A percentile compares a stretch with the other conserved stretches of the same genome.
These are phyloP conservation scores for Truncatella angustata DNA, from an alignment of 2,329 filamentous ascomycete species.

Conservation along the genomic window DNA sequence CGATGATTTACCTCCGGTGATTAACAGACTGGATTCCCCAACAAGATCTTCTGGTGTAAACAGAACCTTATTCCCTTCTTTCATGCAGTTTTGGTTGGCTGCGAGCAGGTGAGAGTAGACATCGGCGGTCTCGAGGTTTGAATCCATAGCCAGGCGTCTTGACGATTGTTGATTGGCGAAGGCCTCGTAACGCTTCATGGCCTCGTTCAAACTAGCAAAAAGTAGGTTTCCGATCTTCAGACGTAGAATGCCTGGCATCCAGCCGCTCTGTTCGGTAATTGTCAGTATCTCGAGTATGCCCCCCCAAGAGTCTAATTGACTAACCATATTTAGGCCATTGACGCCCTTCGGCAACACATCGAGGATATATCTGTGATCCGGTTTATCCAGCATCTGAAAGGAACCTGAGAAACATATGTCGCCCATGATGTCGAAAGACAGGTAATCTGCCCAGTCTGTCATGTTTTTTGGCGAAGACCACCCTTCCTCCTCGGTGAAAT, in stretches of 20 bases:
- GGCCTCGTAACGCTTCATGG: slow-evolving; percentile 1
- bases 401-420: slow-evolving; percentile 61
- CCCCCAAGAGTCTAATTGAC: slow-evolving; percentile 22
- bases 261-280: not conserved
- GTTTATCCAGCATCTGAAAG: slow-evolving; percentile 58
- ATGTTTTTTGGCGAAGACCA: slow-evolving; percentile 61
- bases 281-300: not conserved
- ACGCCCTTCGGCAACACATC: slow-evolving; percentile 66
- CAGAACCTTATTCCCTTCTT: slow-evolving; percentile 41
- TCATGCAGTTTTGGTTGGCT: slow-evolving; percentile 68
- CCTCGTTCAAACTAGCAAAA: not conserved
- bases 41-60: slow-evolving; percentile 66
- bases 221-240: not conserved
- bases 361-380: slow-evolving; percentile 39
- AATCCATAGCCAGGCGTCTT: not conserved
- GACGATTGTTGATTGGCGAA: not conserved
- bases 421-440: slow-evolving; percentile 61
- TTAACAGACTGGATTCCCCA: slow-evolving; percentile 67
- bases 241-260: not conserved
- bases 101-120: slow-evolving; percentile 75
- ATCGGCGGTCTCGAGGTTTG: slow-evolving; percentile 39
- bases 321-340: slow-evolving; percentile 65
- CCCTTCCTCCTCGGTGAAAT: slow-evolving; percentile 41
- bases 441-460: slow-evolving; percentile 57
- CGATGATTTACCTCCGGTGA: not conserved